Conservation (phyloP, 2,329 filamentous ascomycete species). For the Hypoxylon sp. region DNA sequence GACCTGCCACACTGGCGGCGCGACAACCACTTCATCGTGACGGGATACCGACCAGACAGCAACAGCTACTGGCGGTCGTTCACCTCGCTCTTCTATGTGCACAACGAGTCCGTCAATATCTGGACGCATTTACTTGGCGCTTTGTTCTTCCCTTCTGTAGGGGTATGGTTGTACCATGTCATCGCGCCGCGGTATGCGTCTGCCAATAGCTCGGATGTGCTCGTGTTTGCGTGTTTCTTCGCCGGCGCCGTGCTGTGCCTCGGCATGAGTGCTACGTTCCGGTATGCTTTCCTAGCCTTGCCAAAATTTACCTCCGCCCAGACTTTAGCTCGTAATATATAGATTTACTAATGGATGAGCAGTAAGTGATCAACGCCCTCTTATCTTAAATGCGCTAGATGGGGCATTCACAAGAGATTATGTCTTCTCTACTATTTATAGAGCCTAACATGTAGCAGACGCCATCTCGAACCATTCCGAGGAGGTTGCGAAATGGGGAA, state of each 20-base stretch:
- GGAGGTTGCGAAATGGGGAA: conserved; percentile 83
- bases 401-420: neutral
- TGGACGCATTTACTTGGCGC: conserved; percentile 77
- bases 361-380: conserved; percentile 31
- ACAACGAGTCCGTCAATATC: conserved; percentile 76
- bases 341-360: conserved; percentile 25
- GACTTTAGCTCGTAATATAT: neutral
- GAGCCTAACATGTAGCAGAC: conserved; percentile 58
- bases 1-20: conserved; percentile 72
- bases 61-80: conserved; percentile 64
- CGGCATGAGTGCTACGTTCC: conserved; percentile 87
- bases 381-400: neutral
- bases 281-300: conserved; percentile 24
- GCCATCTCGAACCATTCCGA: conserved; percentile 87
- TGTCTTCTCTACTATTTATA: neutral
- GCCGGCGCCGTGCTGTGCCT: conserved; percentile 79
- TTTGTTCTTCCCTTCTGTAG: conserved; percentile 67
- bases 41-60: conserved; percentile 68
- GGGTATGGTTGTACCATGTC: conserved; percentile 67
- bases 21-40: conserved; percentile 70
- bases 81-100: conserved; percentile 66
- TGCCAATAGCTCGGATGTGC: conserved; percentile 74
- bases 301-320: neutral
- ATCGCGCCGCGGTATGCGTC: conserved; percentile 76
- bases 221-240: conserved; percentile 85